These are phyloP conservation scores for Citrullus colocynthis DNA, from an alignment of 306 rosid genomes.

Conservation along the genomic window DNA sequence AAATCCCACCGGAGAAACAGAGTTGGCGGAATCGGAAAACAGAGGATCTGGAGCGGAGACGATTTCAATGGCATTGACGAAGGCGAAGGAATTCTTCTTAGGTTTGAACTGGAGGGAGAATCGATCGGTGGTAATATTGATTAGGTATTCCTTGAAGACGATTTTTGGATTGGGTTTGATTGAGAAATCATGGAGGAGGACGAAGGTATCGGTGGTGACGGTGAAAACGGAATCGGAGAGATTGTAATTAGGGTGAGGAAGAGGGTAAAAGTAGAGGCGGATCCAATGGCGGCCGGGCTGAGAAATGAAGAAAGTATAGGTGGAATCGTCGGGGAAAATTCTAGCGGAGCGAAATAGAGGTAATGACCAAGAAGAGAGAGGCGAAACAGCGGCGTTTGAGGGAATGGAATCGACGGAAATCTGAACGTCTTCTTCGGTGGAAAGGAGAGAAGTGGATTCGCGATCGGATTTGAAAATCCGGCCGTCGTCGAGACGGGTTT, in stretches of 20 bases:
- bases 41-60: slow-evolving; percentile 65
- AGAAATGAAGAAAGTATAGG: slow-evolving; percentile 47
- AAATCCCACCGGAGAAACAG: slow-evolving; percentile 26
- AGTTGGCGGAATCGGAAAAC: slow-evolving; percentile 27
- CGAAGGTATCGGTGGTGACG: slow-evolving; percentile 32
- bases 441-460: slow-evolving; percentile 41
- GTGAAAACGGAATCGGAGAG: slow-evolving; percentile 40
- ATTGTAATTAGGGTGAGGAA: slow-evolving; percentile 32
- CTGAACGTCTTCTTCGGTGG: slow-evolving; percentile 39
- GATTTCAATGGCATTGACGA: slow-evolving; percentile 69
- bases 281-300: slow-evolving; percentile 47
- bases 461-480: slow-evolving; percentile 67
- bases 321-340: slow-evolving; percentile 39
- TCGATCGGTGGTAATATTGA: slow-evolving; percentile 24
- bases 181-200: slow-evolving; percentile 53
- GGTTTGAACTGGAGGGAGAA: slow-evolving; percentile 61
- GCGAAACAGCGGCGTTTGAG: slow-evolving; percentile 12
- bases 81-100: slow-evolving; percentile 40
- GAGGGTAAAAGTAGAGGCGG: slow-evolving; percentile 73
- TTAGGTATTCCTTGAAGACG: slow-evolving; percentile 51
- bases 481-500: slow-evolving; percentile 37
- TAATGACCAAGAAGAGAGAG: slow-evolving; percentile 20
- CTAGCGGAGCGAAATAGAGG: slow-evolving; percentile 44
- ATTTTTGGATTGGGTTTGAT: slow-evolving; percentile 11
- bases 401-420: slow-evolving; percentile 26